Evolutionary conservation across 345 rosid species (phyloP).

Genomic region (Angophora floribunda): DNA sequence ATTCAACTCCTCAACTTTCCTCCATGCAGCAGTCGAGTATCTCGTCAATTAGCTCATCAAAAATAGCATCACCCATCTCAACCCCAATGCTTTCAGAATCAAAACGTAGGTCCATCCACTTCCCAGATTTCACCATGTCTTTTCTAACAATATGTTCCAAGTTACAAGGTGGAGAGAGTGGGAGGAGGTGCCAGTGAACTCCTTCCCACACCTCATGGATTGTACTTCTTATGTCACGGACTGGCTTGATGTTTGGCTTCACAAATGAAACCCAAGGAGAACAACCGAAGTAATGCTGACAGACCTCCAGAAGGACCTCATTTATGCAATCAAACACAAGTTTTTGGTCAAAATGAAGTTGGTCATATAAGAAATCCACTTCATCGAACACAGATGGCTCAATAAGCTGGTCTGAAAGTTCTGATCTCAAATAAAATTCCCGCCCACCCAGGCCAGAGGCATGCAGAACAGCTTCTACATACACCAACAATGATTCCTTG

Average conservation of each 20-base stretch:
- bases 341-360: slow-evolving; percentile 36
- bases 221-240: slow-evolving; percentile 34
- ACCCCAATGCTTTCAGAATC: slow-evolving; percentile 38
- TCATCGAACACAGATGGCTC: slow-evolving; percentile 52
- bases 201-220: slow-evolving; percentile 57
- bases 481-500: slow-evolving; percentile 33
- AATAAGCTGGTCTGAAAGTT: slow-evolving; percentile 57
- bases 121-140: slow-evolving; percentile 56
- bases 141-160: slow-evolving; percentile 68
- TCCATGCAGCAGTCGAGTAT: slow-evolving; percentile 18
- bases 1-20: neutral
- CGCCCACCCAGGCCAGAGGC: slow-evolving; percentile 60
- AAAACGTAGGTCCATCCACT: slow-evolving; percentile 63
- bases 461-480: slow-evolving; percentile 45
- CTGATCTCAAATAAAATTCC: slow-evolving; percentile 54
- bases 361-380: slow-evolving; percentile 43
- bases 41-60: slow-evolving; percentile 67
- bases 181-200: slow-evolving; percentile 65
- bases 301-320: slow-evolving; percentile 72
- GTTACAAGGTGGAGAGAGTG: slow-evolving; percentile 52
- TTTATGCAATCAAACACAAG: slow-evolving; percentile 72
- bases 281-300: slow-evolving; percentile 34
- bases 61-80: slow-evolving; percentile 50
- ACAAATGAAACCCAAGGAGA: slow-evolving; percentile 49
- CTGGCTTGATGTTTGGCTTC: slow-evolving; percentile 33